A percentile compares a stretch with the other conserved stretches of the same genome.
phyloP scores from a whole-genome alignment of 208 protist genomes.

The Acanthamoeba castellanii region DNA sequence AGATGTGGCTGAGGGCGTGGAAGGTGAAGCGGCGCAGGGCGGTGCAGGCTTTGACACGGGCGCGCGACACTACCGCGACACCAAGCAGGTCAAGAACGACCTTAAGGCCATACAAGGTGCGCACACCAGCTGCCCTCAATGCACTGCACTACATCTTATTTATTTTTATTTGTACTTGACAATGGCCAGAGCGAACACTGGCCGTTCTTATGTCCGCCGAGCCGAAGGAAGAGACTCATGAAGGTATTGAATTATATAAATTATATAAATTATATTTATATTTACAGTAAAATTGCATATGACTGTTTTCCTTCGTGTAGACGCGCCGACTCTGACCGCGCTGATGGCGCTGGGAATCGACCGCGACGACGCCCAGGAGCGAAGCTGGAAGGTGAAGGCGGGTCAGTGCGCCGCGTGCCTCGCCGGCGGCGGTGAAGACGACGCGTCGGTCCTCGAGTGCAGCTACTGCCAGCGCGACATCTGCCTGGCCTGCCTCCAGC shows the following conservation, averaged over 20 bases:
- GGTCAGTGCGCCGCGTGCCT: conserved; percentile 4
- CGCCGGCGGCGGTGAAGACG: neutral
- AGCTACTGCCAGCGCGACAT: conserved; percentile 9
- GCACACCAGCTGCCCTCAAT: neutral
- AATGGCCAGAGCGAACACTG: neutral
- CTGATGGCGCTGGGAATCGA: conserved; percentile 4
- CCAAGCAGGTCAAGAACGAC: conserved; percentile 29
- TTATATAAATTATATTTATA: no score
- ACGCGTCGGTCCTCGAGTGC: neutral
- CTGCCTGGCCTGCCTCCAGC: conserved; percentile 5
- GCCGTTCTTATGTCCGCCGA: neutral
- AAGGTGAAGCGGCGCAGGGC: neutral
- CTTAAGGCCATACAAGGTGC: neutral
- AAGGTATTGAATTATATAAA: no score
- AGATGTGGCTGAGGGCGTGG: neutral
- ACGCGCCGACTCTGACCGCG: neutral
- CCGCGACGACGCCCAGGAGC: neutral
- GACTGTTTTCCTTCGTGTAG: neutral
- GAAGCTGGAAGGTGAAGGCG: neutral
- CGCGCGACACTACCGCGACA: conserved; percentile 6
- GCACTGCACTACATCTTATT: neutral
- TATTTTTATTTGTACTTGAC: no score
- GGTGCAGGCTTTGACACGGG: neutral
- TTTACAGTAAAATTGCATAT: no score
- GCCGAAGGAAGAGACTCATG: neutral